Evolutionary conservation across 1,139 yeast species (phyloP), one percentile per base, ranked within the genome.

Genomic region (Yamadazyma spencermartinsiae): DNA sequence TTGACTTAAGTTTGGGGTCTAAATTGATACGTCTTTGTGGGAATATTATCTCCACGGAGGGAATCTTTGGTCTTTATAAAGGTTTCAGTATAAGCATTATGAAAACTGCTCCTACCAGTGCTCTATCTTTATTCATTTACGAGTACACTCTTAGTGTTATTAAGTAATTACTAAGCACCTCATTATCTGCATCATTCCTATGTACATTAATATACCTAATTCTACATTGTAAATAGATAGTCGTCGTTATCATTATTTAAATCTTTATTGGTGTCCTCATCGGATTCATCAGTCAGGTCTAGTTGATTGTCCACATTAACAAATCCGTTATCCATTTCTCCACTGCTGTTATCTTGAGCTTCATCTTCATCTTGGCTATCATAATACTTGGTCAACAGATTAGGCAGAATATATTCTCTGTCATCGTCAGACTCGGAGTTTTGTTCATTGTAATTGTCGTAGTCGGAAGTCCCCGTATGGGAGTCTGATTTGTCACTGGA

Each of bases 61-160:
- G 95, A 0, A 4, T 76, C 0, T 52, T 63, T 17, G 90, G 95
- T 0, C 65, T 88, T 15, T 89, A 88, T 61, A 78, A 79, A 43
- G 97, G 97, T 0, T 74, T 80, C 43, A 63, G 79, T 0, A 74
- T 87, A 2, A 82, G 92, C 11, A 49, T 88, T 4, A 42, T 85
- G 37, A 88, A 88, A 55, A 80, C 86, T 14, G 92, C 92, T 0
- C 96, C 96, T 0, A 80, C 94, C 0, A 83, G 89, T 31, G 92
- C 90, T 0, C 64, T 86, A 4, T 79, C 90, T n/a, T 66, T 88
- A 39, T 83, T 82, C 68, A 68, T 80, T 15, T 88, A 84, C 57
- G 95, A 88, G 52, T 63, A 63, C 40, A 42, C 63, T 2, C 37
- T 48, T 15, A 42, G 40, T 27, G 10, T 35, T 18, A 35, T 46